Percentiles rank a stretch among this genome's conserved stretches.
phyloP scores from a whole-genome alignment of 495 filamentous ascomycete genomes.

The Aspergillus homomorphus region DNA sequence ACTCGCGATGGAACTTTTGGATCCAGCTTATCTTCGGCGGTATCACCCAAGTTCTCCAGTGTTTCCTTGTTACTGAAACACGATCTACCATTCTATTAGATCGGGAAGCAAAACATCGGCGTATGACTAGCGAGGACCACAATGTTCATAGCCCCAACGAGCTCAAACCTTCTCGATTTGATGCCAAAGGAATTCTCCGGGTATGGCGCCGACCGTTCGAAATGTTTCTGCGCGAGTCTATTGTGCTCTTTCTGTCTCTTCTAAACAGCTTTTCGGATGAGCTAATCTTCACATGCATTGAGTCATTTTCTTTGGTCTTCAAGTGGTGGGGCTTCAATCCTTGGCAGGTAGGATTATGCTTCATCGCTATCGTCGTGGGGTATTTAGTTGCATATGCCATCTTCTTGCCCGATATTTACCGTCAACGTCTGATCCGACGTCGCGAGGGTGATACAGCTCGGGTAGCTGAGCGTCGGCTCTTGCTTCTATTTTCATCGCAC shows the following conservation, averaged over 20 bases:
- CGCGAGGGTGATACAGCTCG: slow-evolving; percentile 49
- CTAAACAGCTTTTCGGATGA: slow-evolving; percentile 76
- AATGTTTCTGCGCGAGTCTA: slow-evolving; percentile 76
- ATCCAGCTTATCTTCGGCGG: slow-evolving; percentile 75
- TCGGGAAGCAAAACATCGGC: slow-evolving; percentile 60
- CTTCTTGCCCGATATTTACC: slow-evolving; percentile 61
- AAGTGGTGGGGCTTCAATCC: slow-evolving; percentile 59
- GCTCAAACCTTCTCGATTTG: slow-evolving; percentile 48
- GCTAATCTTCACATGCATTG: slow-evolving; percentile 78
- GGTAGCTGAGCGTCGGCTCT: slow-evolving; percentile 56
- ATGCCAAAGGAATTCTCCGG: slow-evolving; percentile 50
- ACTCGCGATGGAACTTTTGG: slow-evolving; percentile 81
- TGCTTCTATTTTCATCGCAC: slow-evolving; percentile 58
- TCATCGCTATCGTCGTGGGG: slow-evolving; percentile 61
- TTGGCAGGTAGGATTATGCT: slow-evolving; percentile 56
- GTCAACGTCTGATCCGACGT: slow-evolving; percentile 45
- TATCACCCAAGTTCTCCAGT: slow-evolving; percentile 60
- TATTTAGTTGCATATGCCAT: slow-evolving; percentile 62
- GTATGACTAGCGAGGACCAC: slow-evolving; percentile 50
- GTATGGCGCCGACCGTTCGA: slow-evolving; percentile 72
- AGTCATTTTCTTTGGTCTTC: slow-evolving; percentile 64
- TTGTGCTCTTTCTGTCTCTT: slow-evolving; percentile 67
- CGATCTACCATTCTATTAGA: slow-evolving; percentile 65
- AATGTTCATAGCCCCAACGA: slow-evolving; percentile 65
- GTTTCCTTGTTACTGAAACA: slow-evolving; percentile 67